These are phyloP conservation scores for Pichia exigua DNA, from an alignment of 805 yeast genomes.

Conservation along the genomic window DNA sequence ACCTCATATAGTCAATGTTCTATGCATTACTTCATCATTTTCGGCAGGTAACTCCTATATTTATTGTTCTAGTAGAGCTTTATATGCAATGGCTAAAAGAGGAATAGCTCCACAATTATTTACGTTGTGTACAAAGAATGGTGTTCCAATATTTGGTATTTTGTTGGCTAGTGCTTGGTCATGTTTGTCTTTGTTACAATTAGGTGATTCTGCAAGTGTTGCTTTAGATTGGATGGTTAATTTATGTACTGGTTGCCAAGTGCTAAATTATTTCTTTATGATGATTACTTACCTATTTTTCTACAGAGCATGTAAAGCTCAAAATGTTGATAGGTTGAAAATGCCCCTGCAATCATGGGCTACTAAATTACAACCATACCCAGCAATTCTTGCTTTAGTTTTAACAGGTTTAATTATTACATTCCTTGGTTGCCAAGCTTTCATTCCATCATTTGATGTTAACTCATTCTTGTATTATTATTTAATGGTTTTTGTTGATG, in stretches of 20 bases:
- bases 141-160: constrained; percentile 39
- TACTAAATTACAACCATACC: constrained; percentile 32
- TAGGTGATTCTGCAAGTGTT: constrained; percentile 25
- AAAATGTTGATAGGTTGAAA: constrained; percentile 38
- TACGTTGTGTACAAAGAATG: constrained; percentile 51
- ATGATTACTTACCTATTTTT: constrained; percentile 52
- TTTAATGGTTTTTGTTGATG: constrained; percentile 35
- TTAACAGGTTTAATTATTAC: constrained; percentile 30
- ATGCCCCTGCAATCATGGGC: constrained; percentile 44
- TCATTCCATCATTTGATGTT: constrained; percentile 32
- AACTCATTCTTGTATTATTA: constrained; percentile 38
- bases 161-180: constrained; percentile 26
- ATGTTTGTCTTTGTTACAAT: constrained; percentile 28
- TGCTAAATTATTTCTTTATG: constrained; percentile 25
- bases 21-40: constrained; percentile 66
- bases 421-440: constrained; percentile 34
- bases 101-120: constrained; percentile 71
- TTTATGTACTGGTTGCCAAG: constrained; percentile 25
- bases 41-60: constrained; percentile 81
- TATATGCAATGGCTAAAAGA: constrained; percentile 61
- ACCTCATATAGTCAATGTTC: constrained; percentile 74
- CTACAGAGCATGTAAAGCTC: constrained; percentile 52
- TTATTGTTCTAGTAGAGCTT: constrained; percentile 59
- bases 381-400: constrained; percentile 23
- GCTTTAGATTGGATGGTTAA: constrained; percentile 28